Evolutionary conservation across 164 flowering plant species (phyloP), one percentile per base, ranked within the genome.

Genomic region (Vitis vinifera): DNA sequence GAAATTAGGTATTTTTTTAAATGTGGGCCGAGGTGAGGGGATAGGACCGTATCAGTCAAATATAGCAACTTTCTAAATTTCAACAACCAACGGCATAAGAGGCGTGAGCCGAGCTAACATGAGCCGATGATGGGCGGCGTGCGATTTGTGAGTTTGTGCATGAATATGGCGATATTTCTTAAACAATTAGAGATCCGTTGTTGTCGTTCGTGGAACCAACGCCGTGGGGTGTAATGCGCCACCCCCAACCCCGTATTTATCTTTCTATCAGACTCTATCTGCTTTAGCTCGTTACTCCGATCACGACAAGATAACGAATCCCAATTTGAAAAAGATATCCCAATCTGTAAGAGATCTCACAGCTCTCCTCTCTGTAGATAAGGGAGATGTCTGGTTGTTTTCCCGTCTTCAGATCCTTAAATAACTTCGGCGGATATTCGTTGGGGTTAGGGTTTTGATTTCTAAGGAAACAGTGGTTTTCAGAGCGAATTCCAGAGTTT

Each of bases 191-290:
- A n/a, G 15, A 53, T 10, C 56, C 56, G 14, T 10, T 53, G 13
- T 37, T 37, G 44, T 37, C 44, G 44, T 37, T 6, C 44, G 27
- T 23, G 27, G 27, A 23, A 23, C 55, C 2, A 51, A 51, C 10
- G 56, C 56, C 56, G 56, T 53, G 56, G 14, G 15, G 56, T n/a
- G 56, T 53, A 14, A 53, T 53, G 56, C 56, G 56, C 56, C 56
- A 53, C 56, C n/a, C 56, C 56, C 56, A 13, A 53, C 7, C 56
- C n/a, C 56, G 44, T 37, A 37, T 37, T 37, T 37, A 37, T 13
- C 56, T 53, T n/a, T 53, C 56, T 53, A 14, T 53, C 56, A 13
- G n/a, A 13, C 56, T 53, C 56, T 53, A 5, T 53, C 56, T 53
- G 15, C 15, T 53, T 14, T 53, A 7, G n/a, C 14, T 13, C 56